phyloP scores from a whole-genome alignment of 2,329 filamentous ascomycete species.

The Xylariaceae sp. region DNA sequence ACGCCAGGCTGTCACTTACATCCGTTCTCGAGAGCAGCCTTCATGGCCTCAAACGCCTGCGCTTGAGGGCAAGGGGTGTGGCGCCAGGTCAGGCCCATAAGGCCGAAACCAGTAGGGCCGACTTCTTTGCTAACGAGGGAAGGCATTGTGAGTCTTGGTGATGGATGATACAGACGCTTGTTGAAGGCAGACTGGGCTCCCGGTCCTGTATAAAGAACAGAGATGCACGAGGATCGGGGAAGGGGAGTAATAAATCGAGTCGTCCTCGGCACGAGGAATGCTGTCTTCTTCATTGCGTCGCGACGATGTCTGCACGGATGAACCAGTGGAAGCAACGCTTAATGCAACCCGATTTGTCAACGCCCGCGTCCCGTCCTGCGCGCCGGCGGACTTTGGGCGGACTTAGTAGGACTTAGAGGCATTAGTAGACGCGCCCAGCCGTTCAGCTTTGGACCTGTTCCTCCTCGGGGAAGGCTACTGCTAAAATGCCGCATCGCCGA shows the following conservation, averaged over 20 bases:
- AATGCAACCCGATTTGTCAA: too few relatives aligned
- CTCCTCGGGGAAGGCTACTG: neutral
- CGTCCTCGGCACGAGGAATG: neutral
- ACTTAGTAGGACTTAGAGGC: too few relatives aligned
- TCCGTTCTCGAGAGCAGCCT: slow-evolving; percentile 37
- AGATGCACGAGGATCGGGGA: neutral
- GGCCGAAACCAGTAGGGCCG: slow-evolving; percentile 25
- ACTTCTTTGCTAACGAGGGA: slow-evolving; percentile 24
- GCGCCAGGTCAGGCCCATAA: slow-evolving; percentile 32
- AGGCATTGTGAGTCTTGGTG: slow-evolving; percentile 21
- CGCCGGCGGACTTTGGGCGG: too few relatives aligned
- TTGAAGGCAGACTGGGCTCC: neutral
- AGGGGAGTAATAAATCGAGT: neutral
- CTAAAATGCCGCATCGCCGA: neutral
- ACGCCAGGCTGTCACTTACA: slow-evolving; percentile 6
- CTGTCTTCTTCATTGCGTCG: neutral
- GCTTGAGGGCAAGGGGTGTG: slow-evolving; percentile 30
- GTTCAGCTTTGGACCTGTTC: neutral
- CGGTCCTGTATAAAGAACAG: neutral
- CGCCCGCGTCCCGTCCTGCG: too few relatives aligned
- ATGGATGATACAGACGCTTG: neutral
- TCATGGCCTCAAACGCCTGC: slow-evolving; percentile 43
- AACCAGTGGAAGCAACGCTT: neutral
- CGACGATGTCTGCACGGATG: neutral
- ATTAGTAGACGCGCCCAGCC: too few relatives aligned